These are phyloP conservation scores for Lignosus rhinocerotis DNA, from an alignment of 1,284 basidiomycete species.

Conservation along the genomic window DNA sequence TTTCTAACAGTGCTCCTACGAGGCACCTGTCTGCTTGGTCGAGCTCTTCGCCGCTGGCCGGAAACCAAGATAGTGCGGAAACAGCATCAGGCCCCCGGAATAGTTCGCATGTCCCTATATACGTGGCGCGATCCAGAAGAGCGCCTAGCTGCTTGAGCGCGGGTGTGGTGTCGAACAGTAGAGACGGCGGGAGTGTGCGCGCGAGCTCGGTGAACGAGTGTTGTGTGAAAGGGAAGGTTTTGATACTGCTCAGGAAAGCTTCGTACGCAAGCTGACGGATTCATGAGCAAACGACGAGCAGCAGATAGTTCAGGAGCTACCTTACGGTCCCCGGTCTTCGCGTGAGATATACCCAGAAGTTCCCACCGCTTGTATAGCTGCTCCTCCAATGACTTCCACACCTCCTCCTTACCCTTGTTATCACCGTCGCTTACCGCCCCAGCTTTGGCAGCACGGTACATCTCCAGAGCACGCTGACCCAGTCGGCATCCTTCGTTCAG, in stretches of 20 bases:
- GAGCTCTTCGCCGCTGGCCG: not conserved
- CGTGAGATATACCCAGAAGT: conserved; percentile 73
- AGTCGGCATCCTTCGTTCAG: conserved; percentile 59
- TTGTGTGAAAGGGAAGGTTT: conserved; percentile 50
- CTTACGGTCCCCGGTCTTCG: conserved; percentile 72
- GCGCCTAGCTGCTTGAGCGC: conserved; percentile 52
- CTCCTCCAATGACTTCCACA: conserved; percentile 60
- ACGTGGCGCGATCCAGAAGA: conserved; percentile 66
- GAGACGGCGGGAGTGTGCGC: conserved; percentile 30
- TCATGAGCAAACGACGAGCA: not conserved
- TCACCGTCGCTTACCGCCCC: conserved; percentile 18
- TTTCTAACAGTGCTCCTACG: conserved; percentile 57
- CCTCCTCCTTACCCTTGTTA: conserved; percentile 42
- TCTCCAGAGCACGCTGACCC: conserved; percentile 46
- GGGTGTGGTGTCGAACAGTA: conserved; percentile 41
- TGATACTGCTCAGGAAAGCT: conserved; percentile 54
- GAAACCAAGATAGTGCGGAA: conserved; percentile 20
- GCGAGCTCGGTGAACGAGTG: conserved; percentile 37
- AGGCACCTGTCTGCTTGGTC: conserved; percentile 29
- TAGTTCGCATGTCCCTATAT: conserved; percentile 64
- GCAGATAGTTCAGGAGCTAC: conserved; percentile 36
- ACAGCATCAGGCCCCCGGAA: conserved; percentile 51
- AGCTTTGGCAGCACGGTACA: conserved; percentile 8
- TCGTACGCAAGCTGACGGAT: conserved; percentile 57
- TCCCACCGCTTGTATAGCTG: conserved; percentile 75